Base-by-base conservation (phyloP, 2,329 filamentous ascomycete genomes). In the Mollisiaceae sp. region DNA sequence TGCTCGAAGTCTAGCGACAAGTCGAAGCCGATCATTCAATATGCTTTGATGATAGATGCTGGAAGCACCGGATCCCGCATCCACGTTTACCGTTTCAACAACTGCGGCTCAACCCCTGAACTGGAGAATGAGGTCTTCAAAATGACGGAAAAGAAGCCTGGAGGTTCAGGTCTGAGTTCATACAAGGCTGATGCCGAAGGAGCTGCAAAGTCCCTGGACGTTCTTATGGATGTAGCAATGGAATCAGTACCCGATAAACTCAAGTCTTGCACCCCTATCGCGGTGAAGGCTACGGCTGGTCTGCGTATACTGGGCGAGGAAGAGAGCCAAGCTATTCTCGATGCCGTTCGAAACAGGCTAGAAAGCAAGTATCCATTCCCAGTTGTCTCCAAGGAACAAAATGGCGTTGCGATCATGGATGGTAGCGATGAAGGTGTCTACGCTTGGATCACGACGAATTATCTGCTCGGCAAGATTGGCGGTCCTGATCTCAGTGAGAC, bases 21-120 rank as follows among this genome's bases (percentile, higher is more conserved):
- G 75, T 90, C 93, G 70, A 98, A 97, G 82, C 94, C 95, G 59
- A 87, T 99, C 71, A 90, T 97, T 68, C 95, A 99, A 78, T 99
- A 98, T 82, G 96, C 95, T 67, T 86, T 98, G 75, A 99, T 99
- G 95, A 92, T 99, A 75, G 95, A 99, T 79, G 95, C 95, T 57
- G 95, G 95, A 73, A 98, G 94, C 83, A 98, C 95, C 62, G 95
- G 95, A 67, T 98, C 95, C 67, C 91, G 95, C 73, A 97, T 99
- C 77, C 96, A 99, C 82, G 93, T 98, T 66, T 99, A 97, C 85
- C 92, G 93, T 77, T 99, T 98, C 87, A 98, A 98, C 85, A 98
- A 98, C 82, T 99, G 94, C 81, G 95, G 94, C 14, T 82, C 92
- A 8, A 94, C 94, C n/a, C 95, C 95, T 32, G 94, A 97, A 80